Percentiles rank a stretch among this genome's conserved stretches.
phyloP scores from a whole-genome alignment of 2,329 filamentous ascomycete genomes.

The Ascocoryne sarcoides region DNA sequence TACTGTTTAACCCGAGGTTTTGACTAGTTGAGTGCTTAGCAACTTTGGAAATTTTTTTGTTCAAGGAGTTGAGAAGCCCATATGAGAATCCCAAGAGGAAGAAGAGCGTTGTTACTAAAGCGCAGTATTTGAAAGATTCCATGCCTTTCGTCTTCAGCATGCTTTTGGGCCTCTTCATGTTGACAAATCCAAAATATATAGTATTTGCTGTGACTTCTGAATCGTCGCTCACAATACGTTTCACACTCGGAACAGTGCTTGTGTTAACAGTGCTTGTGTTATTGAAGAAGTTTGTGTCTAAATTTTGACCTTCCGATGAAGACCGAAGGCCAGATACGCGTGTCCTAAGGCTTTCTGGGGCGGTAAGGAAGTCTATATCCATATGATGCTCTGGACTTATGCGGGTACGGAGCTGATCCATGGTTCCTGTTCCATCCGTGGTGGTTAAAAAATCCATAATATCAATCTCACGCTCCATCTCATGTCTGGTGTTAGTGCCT shows the following conservation, averaged over 20 bases:
- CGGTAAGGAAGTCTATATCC: conserved; percentile 24
- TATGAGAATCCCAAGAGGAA: conserved; percentile 89
- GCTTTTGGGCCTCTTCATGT: conserved; percentile 59
- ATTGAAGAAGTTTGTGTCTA: too few species aligned
- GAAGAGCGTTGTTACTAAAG: conserved; percentile 71
- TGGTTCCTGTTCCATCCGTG: not conserved
- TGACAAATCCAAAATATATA: conserved; percentile 69
- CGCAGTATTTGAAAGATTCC: conserved; percentile 64
- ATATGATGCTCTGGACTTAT: conserved; percentile 6
- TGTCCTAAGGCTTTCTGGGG: too few species aligned
- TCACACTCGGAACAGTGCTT: not conserved
- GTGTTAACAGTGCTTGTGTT: too few species aligned
- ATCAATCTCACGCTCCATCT: conserved; percentile 10
- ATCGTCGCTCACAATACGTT: conserved; percentile 2
- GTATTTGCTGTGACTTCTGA: conserved; percentile 28
- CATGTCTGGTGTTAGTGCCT: not conserved
- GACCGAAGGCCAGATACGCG: too few species aligned
- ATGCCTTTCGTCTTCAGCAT: conserved; percentile 54
- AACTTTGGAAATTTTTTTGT: conserved; percentile 57
- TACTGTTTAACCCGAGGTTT: conserved; percentile 57
- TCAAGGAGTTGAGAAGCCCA: conserved; percentile 74
- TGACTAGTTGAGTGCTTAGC: conserved; percentile 48
- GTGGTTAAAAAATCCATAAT: conserved; percentile 22
- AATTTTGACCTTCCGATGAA: too few species aligned
- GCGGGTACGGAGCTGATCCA: not conserved